phyloP scores from a whole-genome alignment of 441 rosid species.

The Viola pubescens region DNA sequence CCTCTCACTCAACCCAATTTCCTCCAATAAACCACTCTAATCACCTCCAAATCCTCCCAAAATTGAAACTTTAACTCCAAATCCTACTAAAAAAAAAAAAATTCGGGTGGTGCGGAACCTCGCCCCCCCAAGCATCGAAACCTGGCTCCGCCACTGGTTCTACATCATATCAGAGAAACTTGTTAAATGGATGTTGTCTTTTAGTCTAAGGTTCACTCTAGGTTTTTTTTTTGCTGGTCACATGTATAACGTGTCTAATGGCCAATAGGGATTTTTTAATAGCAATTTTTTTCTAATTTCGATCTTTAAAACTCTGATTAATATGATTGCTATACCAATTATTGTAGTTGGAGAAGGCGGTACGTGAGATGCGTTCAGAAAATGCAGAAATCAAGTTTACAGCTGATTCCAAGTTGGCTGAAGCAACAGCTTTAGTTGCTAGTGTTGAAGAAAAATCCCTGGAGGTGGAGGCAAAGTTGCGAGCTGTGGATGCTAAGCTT shows the following conservation, averaged over 20 bases:
- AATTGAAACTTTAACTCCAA: too few species aligned
- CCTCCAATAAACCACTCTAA: too few species aligned
- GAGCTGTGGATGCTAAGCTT: constrained; percentile 81
- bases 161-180: too few species aligned
- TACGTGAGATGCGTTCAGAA: constrained; percentile 80
- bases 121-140: too few species aligned
- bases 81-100: too few species aligned
- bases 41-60: too few species aligned
- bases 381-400: constrained; percentile 83
- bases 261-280: neutral
- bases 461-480: constrained; percentile 74
- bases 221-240: too few species aligned
- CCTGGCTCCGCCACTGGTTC: too few species aligned
- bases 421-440: constrained; percentile 72
- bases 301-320: neutral
- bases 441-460: constrained; percentile 79
- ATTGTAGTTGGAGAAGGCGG: constrained; percentile 73
- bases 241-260: neutral
- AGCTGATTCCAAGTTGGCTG: constrained; percentile 82
- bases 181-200: too few species aligned
- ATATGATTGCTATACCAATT: constrained; percentile 15
- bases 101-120: too few species aligned
- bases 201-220: too few species aligned
- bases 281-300: neutral
- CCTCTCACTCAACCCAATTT: too few species aligned